Evolutionary conservation across 176 grass and related monocot genomes (phyloP).

Genomic region (Echinochloa phyllopogon): DNA sequence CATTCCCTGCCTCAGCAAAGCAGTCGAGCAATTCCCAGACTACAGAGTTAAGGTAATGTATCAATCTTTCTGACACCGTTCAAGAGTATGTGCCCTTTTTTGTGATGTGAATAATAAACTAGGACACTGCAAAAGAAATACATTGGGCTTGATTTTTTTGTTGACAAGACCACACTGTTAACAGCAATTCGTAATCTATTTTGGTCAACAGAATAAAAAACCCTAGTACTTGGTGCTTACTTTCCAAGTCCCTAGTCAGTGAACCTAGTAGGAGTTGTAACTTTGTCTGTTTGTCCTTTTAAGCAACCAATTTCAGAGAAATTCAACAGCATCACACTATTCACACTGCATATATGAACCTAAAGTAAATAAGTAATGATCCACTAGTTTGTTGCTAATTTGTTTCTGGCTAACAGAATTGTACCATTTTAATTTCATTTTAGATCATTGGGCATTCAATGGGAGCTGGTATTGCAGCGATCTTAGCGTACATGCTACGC

Average conservation of each 20-base stretch:
- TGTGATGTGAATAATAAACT: background rate
- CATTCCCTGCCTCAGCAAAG: constrained; percentile 61
- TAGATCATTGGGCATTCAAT: constrained; percentile 97
- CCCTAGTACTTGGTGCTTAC: background rate
- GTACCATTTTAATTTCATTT: constrained; percentile 39
- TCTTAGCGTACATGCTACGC: constrained; percentile 84
- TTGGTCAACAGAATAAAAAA: background rate
- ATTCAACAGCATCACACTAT: background rate
- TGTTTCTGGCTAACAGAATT: constrained; percentile 23
- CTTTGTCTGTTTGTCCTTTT: background rate
- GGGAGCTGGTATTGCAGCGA: constrained; percentile 82
- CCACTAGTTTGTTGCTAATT: constrained; percentile 12
- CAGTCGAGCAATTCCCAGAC: constrained; percentile 58
- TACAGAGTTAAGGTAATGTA: constrained; percentile 68
- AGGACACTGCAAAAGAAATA: background rate
- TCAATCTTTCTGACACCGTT: background rate
- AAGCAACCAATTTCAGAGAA: background rate
- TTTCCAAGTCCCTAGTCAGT: background rate
- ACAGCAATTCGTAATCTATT: background rate
- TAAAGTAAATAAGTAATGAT: background rate
- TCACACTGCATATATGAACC: background rate
- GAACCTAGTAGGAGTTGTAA: constrained; percentile 7
- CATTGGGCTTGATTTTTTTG: too few species aligned
- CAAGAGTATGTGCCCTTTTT: background rate
- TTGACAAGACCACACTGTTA: too few species aligned